Percentiles rank a stretch among this genome's conserved stretches.
Conservation (phyloP, 2,329 filamentous ascomycete genomes). For the Teratosphaeria epicoccoides region DNA sequence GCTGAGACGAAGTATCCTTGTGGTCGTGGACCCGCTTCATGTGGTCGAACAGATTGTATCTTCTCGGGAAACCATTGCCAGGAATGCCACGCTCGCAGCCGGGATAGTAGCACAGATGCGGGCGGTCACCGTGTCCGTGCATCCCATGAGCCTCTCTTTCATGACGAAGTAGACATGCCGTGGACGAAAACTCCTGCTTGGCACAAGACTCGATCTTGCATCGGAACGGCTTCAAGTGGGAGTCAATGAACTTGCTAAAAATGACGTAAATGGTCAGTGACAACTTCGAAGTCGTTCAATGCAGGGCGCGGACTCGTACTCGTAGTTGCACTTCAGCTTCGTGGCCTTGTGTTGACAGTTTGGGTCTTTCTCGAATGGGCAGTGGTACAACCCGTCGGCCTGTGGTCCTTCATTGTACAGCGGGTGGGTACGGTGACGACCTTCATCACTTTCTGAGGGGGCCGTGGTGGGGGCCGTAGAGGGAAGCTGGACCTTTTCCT, state of each 20-base stretch:
- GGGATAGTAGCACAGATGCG: conserved; percentile 76
- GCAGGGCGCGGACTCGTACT: conserved; percentile 51
- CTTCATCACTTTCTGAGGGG: conserved; percentile 21
- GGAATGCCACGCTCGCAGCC: conserved; percentile 74
- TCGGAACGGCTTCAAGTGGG: conserved; percentile 89
- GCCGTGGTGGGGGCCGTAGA: conserved; percentile 4
- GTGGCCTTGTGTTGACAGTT: conserved; percentile 85
- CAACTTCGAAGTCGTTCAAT: not conserved
- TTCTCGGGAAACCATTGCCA: conserved; percentile 83
- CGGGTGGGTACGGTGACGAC: conserved; percentile 42
- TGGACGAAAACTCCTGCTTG: conserved; percentile 84
- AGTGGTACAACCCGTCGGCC: conserved; percentile 79
- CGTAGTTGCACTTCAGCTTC: conserved; percentile 97
- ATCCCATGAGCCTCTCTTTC: conserved; percentile 93
- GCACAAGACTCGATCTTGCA: conserved; percentile 81
- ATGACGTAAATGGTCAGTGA: conserved; percentile 9
- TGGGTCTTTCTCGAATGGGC: conserved; percentile 60
- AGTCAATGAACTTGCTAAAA: conserved; percentile 87
- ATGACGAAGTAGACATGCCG: conserved; percentile 85
- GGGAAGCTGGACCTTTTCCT: conserved; percentile 3
- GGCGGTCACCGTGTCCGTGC: conserved; percentile 88
- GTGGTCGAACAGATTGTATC: conserved; percentile 94
- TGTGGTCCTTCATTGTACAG: conserved; percentile 58
- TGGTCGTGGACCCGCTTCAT: conserved; percentile 86
- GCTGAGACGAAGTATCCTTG: conserved; percentile 19